Conservation (phyloP, 106 monocot genomes). For the Dioscorea alata region DNA sequence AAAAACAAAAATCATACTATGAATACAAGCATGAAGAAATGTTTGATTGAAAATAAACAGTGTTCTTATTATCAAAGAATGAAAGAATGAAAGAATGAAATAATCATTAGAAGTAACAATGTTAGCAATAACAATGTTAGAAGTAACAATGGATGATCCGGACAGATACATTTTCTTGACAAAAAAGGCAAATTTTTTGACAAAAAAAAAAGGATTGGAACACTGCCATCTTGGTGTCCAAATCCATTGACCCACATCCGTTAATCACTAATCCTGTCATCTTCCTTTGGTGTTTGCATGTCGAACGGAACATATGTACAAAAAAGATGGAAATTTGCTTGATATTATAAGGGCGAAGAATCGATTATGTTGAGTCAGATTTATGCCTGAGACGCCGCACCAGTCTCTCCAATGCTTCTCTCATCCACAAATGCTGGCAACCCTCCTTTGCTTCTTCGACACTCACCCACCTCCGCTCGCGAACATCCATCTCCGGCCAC, state of each 20-base stretch:
- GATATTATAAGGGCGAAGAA: background rate
- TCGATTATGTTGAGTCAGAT: background rate
- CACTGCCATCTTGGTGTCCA: background rate
- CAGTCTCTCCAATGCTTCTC: constrained; percentile 52
- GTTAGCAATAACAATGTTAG: too few species aligned
- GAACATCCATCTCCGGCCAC: constrained; percentile 70
- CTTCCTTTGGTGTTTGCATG: background rate
- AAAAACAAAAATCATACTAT: too few species aligned
- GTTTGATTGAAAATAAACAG: too few species aligned
- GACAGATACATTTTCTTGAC: background rate
- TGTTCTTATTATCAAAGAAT: too few species aligned
- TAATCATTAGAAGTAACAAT: too few species aligned
- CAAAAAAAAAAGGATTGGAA: background rate
- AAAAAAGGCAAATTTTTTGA: background rate
- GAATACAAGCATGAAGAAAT: too few species aligned
- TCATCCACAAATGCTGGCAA: constrained; percentile 64
- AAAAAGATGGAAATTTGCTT: background rate
- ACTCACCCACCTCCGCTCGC: constrained; percentile 71
- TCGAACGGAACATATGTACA: background rate
- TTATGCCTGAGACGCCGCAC: constrained; percentile 30
- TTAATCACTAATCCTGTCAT: background rate
- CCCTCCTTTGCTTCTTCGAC: constrained; percentile 44
- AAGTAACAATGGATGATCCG: too few species aligned
- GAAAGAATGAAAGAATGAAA: too few species aligned
- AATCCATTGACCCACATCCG: background rate